Percentiles rank a stretch among this genome's conserved stretches.
Evolutionary conservation across 176 grass and related monocot species (phyloP).

Genomic region (Otatea glauca): DNA sequence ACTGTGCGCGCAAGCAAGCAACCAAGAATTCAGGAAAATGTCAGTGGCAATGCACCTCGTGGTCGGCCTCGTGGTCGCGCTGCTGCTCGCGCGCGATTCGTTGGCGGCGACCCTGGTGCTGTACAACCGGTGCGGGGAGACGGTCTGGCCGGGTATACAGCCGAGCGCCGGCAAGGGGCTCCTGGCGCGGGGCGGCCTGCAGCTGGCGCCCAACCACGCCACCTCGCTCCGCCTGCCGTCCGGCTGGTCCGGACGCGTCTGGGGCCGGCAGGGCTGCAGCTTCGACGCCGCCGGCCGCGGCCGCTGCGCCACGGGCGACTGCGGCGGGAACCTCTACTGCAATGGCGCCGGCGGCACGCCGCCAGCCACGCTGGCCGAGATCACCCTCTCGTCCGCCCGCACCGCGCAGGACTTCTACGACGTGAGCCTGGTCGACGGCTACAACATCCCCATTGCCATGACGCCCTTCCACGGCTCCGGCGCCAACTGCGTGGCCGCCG

Average conservation of each 20-base stretch:
- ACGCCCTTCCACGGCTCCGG: conserved; percentile 67
- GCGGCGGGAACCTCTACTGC: conserved; percentile 78
- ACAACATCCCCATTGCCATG: conserved; percentile 92
- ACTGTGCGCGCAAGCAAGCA: background rate
- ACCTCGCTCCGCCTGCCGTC: conserved; percentile 63
- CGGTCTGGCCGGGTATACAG: conserved; percentile 97
- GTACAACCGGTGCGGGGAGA: conserved; percentile 81
- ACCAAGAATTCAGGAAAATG: background rate
- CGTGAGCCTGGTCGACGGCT: conserved; percentile 89
- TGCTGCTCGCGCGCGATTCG: conserved; percentile 36
- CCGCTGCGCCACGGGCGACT: conserved; percentile 84
- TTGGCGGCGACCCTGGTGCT: conserved; percentile 71
- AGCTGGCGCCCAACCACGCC: conserved; percentile 54
- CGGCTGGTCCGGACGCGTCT: conserved; percentile 84
- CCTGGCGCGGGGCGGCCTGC: conserved; percentile 65
- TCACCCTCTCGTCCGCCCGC: conserved; percentile 59
- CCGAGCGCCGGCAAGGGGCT: conserved; percentile 68
- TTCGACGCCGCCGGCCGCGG: conserved; percentile 72
- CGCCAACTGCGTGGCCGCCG: conserved; percentile 61
- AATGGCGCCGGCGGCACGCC: conserved; percentile 70
- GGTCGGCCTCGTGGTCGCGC: background rate
- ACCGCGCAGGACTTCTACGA: conserved; percentile 81
- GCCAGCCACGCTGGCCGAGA: conserved; percentile 77
- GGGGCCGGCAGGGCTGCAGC: conserved; percentile 75
- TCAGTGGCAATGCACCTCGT: background rate